phyloP scores from a whole-genome alignment of 768 basidiomycete genomes.

The Lanmaoa rubissima region DNA sequence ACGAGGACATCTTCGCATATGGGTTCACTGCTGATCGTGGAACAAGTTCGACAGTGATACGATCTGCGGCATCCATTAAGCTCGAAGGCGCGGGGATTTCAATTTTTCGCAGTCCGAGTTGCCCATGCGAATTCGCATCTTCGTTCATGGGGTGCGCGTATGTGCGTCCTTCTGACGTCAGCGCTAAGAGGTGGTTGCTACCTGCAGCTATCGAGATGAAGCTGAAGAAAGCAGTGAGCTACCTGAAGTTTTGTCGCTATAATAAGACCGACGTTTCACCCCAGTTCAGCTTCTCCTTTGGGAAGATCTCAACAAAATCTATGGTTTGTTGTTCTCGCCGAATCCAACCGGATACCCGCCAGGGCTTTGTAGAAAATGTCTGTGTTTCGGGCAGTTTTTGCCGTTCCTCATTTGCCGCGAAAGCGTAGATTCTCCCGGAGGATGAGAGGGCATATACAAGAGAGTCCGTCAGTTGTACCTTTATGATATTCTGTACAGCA shows the following conservation, averaged over 20 bases:
- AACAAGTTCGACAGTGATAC: constrained; percentile 50
- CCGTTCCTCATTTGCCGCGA: constrained; percentile 50
- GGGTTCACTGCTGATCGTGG: constrained; percentile 57
- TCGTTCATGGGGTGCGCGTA: constrained; percentile 76
- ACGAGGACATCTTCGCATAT: constrained; percentile 45
- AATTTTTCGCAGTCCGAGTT: constrained; percentile 75
- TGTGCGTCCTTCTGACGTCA: constrained; percentile 70
- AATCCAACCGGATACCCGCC: constrained; percentile 63
- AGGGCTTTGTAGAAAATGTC: constrained; percentile 47
- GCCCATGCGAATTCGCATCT: constrained; percentile 75
- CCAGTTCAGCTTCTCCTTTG: constrained; percentile 53
- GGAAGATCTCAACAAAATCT: constrained; percentile 60
- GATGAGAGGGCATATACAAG: constrained; percentile 77
- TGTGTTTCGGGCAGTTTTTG: constrained; percentile 44
- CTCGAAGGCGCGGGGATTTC: constrained; percentile 40
- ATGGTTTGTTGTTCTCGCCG: constrained; percentile 47
- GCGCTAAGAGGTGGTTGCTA: constrained; percentile 64
- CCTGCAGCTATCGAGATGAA: constrained; percentile 76
- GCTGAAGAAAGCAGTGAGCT: constrained; percentile 37
- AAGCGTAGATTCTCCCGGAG: constrained; percentile 70
- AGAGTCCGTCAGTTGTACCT: constrained; percentile 56
- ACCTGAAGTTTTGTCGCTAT: background rate
- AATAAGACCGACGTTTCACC: constrained; percentile 60
- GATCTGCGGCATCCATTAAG: constrained; percentile 12
- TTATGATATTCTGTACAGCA: constrained; percentile 58